Base-by-base conservation (phyloP, 805 yeast genomes). In the Candida schatavii region DNA sequence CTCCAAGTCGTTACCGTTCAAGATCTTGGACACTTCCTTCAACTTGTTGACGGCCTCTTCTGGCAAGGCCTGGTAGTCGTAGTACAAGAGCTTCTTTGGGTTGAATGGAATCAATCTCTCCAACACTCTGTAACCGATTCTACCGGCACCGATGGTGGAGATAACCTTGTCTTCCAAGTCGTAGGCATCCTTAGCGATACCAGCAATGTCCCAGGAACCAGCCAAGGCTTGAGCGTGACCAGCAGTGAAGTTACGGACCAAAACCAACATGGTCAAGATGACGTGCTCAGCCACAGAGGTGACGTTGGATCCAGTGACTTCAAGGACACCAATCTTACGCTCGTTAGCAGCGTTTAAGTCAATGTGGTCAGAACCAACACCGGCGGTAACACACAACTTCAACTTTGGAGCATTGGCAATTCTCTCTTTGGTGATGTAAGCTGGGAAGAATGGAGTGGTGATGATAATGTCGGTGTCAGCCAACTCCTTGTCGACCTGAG, bases 401-500 rank as follows among this genome's bases (percentile, higher is more conserved):
- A 85, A 74, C 40, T 82, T 83, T 59, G 81, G 80, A 26, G 91
- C 90, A 56, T 77, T 75, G 38, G 68, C 79, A 48, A 85, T 74
- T 54, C 91, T 74, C 52, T 80, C 83, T 45, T 72, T 70, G 42
- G 83, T 77, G 59, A 85, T 72, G 62, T 85, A 85, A 28, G 82
- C 91, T 3, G 95, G 93, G 64, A 77, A 87, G 75, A 86, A 85
- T 3, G 95, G 93, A 10, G 91, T 85, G 31, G 90, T 80, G 62
- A 86, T 85, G 55, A 85, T 76, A 39, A 85, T 72, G 51, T 85
- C 93, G 4, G 90, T 86, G 46, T 81, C 88, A 37, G 71, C 76
- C 57, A 85, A 74, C 48, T 83, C 72, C 55, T 74, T 68, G 61
- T 85, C 93, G 37, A 85, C 75, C 28, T 58, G 72, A 2, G 84